A percentile compares a stretch with the other conserved stretches of the same genome.
Conservation (phyloP, 108 stramenopile species). For the Skeletonema marinoi region DNA sequence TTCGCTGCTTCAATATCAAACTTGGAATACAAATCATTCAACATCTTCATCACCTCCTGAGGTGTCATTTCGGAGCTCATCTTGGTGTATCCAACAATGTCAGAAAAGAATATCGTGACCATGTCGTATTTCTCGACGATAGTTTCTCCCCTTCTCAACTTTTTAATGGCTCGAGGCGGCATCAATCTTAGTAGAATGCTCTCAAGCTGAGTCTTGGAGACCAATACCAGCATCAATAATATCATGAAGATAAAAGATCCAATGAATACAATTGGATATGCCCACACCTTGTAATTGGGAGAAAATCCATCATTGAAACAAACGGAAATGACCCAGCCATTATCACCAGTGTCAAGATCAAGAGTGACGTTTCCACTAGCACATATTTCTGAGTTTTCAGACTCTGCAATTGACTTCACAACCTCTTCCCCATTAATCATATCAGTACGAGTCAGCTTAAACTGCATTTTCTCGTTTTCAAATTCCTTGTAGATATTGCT, state of each 20-base stretch:
- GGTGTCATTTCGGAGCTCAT: slow-evolving; percentile 41
- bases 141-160: slow-evolving; percentile 34
- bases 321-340: slow-evolving; percentile 38
- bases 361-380: slow-evolving; percentile 30
- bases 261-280: slow-evolving; percentile 19
- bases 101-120: slow-evolving; percentile 40
- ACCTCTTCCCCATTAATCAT: slow-evolving; percentile 1
- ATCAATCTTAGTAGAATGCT: slow-evolving; percentile 26
- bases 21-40: slow-evolving; percentile 57
- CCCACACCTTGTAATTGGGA: slow-evolving; percentile 32
- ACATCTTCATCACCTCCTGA: slow-evolving; percentile 46
- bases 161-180: slow-evolving; percentile 30
- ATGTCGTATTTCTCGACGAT: slow-evolving; percentile 37
- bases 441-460: slow-evolving; percentile 63
- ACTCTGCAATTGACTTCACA: slow-evolving; percentile 33
- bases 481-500: slow-evolving; percentile 53
- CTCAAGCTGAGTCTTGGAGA: slow-evolving; percentile 30
- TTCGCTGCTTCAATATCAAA: slow-evolving; percentile 40
- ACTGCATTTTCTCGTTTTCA: slow-evolving; percentile 34
- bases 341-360: slow-evolving; percentile 31
- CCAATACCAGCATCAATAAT: slow-evolving; percentile 30
- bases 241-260: slow-evolving; percentile 17
- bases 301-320: slow-evolving; percentile 35
- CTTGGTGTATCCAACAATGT: slow-evolving; percentile 46
- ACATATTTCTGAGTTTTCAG: slow-evolving; percentile 13